Percentiles rank a stretch among this genome's conserved stretches.
Evolutionary conservation across 139 green algal species (phyloP).

Genomic region (Chlorella sorokiniana): DNA sequence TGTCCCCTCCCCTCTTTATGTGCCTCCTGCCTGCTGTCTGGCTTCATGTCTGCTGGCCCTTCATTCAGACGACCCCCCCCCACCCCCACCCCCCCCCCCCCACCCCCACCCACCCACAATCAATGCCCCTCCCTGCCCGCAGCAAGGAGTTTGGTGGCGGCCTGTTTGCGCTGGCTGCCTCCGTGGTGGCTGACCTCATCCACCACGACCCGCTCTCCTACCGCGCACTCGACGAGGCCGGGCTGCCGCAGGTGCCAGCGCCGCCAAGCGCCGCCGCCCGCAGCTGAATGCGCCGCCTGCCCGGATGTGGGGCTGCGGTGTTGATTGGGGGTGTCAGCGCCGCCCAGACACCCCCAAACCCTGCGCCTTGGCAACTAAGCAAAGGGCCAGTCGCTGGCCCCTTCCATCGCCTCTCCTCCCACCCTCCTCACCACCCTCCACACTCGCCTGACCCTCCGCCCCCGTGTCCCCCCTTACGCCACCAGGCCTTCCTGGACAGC

Average conservation of each 20-base stretch:
- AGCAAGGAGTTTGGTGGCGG: slow-evolving; percentile 81
- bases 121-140: background rate
- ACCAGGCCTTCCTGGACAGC: slow-evolving; percentile 75
- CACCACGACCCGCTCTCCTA: slow-evolving; percentile 93
- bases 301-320: background rate
- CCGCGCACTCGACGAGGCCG: slow-evolving; percentile 55
- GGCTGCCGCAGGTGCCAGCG: slow-evolving; percentile 47
- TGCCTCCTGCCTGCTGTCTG: background rate
- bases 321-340: no score
- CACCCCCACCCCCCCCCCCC: background rate
- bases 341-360: no score
- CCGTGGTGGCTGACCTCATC: slow-evolving; percentile 87
- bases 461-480: no score
- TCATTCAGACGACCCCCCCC: background rate
- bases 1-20: no score
- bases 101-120: background rate
- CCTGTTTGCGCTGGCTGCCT: slow-evolving; percentile 88
- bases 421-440: background rate
- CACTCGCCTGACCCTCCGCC: no score
- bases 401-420: background rate
- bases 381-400: no score
- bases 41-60: no score
- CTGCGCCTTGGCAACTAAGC: no score
- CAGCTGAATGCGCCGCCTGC: no score
- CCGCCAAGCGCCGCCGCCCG: no score